These are phyloP conservation scores for Suillus placidus DNA, from an alignment of 768 basidiomycete genomes.

Conservation along the genomic window DNA sequence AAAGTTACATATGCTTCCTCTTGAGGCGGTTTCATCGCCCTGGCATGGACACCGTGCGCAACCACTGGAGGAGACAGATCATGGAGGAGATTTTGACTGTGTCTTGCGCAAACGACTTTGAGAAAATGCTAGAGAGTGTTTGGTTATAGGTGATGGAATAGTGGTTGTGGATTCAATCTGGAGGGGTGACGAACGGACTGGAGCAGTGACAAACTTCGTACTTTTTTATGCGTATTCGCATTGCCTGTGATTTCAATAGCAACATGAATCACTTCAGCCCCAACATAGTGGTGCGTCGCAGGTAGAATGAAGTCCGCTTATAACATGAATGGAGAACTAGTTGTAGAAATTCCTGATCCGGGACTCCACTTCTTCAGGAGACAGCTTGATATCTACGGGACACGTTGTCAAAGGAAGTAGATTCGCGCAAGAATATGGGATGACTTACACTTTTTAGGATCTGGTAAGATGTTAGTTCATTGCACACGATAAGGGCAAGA, in stretches of 20 bases:
- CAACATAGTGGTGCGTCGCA: neutral
- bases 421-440: neutral
- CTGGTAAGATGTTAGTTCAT: slow-evolving; percentile 27
- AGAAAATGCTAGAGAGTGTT: neutral
- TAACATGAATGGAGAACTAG: slow-evolving; percentile 9
- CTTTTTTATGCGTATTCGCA: neutral
- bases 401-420: slow-evolving; percentile 16
- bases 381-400: slow-evolving; percentile 74
- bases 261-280: neutral
- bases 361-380: slow-evolving; percentile 71
- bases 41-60: neutral
- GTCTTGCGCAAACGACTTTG: neutral
- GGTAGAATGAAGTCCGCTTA: neutral
- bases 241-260: neutral
- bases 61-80: slow-evolving; percentile 2
- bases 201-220: neutral
- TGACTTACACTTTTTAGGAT: slow-evolving; percentile 55
- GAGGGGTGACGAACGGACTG: neutral
- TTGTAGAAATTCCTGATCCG: slow-evolving; percentile 68
- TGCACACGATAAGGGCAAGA: slow-evolving; percentile 8
- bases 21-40: neutral
- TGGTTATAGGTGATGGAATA: neutral
- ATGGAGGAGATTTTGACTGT: neutral
- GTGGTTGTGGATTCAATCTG: neutral
- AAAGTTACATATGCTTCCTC: slow-evolving; percentile 9